Base-by-base conservation (phyloP, 1,284 basidiomycete species). In the Leccinum subrobustum region DNA sequence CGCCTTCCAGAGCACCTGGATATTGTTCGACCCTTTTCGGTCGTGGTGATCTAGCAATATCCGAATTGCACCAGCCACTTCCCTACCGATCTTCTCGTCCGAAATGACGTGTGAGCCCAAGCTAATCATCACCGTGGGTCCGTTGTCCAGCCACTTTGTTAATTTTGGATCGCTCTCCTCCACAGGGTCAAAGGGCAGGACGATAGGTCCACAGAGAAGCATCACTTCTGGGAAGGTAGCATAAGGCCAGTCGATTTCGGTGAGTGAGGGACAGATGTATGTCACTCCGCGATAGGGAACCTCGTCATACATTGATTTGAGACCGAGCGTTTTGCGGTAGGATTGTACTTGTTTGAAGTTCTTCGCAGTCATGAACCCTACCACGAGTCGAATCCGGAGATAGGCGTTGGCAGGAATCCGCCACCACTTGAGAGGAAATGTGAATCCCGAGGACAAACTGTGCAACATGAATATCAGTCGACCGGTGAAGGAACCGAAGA, bases 1-100 rank as follows among this genome's bases (percentile, higher is more conserved):
- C 23, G 16, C 54, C 12, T 64, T 63, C 62, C 62, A 64, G 20
- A 63, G 54, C 1, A 64, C 52, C 16, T 65, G 63, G 1, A 57
- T 27, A 1, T 29, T 20, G 2, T 3, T 25, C 1, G 51, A 23
- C 0, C 37, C 44, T 27, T 44, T 25, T 12, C 7, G 39, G 29
- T 54, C 47, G 35, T 56, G 63, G 25, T 56, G 18, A 37, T 62
- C 54, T n/a, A 63, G n/a, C 2, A 63, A 9, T 37, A 65, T 33
- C 11, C 54, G 48, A 12, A 63, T 37, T 50, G 62, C 59, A 8
- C 25, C 7, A 7, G 20, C 33, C 58, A 63, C 54, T 50, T 63
- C 63, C 42, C 20, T 50, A 16, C 37, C 23, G 18, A 14, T 0
- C 16, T 39, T 35, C 12, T 42, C 54, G 31, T 64, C 14, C 6